Conservation (phyloP, 768 basidiomycete genomes). For the Suillus clintonianus region DNA sequence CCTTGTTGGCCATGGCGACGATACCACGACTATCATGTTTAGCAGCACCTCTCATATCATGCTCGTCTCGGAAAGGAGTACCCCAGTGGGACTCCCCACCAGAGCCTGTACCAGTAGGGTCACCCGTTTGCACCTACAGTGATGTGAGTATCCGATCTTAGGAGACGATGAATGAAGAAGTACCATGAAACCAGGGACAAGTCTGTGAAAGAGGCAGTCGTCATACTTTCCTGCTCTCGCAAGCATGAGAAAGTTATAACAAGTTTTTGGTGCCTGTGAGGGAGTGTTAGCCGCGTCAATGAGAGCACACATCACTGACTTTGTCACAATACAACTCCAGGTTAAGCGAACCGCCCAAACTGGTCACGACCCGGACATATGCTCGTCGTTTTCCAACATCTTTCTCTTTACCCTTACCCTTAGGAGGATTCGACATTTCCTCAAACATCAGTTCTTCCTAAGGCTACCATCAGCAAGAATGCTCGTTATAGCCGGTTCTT, state of each 20-base stretch:
- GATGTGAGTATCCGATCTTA: conserved; percentile 8
- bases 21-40: conserved; percentile 85
- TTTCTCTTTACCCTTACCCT: conserved; percentile 91
- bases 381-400: conserved; percentile 89
- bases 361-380: conserved; percentile 95
- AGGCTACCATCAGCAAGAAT: not conserved
- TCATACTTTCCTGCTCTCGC: conserved; percentile 91
- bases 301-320: conserved; percentile 37
- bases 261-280: conserved; percentile 90
- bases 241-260: conserved; percentile 97
- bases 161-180: not conserved
- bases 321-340: conserved; percentile 88
- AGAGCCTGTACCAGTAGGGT: conserved; percentile 93
- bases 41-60: conserved; percentile 83
- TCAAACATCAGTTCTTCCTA: conserved; percentile 99
- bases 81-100: conserved; percentile 96
- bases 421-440: conserved; percentile 76
- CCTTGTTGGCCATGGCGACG: conserved; percentile 95
- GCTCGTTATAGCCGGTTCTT: not conserved
- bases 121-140: conserved; percentile 90
- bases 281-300: conserved; percentile 1
- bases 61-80: conserved; percentile 93
- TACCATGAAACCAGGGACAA: conserved; percentile 96
- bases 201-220: conserved; percentile 84
- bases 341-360: conserved; percentile 85